Evolutionary conservation across 768 basidiomycete species (phyloP).

Genomic region (Tulasnella sp.): DNA sequence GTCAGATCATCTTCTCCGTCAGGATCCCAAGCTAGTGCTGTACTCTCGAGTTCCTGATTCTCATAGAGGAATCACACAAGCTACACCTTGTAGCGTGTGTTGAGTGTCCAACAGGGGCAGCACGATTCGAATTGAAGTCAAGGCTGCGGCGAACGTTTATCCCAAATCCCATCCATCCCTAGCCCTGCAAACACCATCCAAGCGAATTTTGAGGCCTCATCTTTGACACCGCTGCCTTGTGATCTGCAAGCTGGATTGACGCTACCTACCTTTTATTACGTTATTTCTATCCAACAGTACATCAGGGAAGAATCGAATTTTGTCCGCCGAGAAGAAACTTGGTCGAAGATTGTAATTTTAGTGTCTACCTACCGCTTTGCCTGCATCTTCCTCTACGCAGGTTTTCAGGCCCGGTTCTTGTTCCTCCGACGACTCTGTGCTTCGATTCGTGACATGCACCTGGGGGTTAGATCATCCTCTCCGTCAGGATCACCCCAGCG

Average conservation of each 20-base stretch:
- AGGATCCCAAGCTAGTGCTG: too few relatives aligned
- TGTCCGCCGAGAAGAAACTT: neutral
- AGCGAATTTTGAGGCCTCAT: too few relatives aligned
- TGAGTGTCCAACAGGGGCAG: too few relatives aligned
- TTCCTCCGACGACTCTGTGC: neutral
- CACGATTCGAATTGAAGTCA: too few relatives aligned
- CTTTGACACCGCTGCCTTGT: too few relatives aligned
- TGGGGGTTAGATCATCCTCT: neutral
- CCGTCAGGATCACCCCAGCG: neutral
- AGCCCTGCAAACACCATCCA: too few relatives aligned
- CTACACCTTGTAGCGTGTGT: too few relatives aligned
- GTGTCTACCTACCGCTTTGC: neutral
- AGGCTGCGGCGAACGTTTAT: too few relatives aligned
- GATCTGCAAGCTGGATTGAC: constrained; percentile 2
- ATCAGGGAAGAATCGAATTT: neutral
- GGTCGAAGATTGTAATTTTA: neutral
- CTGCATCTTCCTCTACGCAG: neutral
- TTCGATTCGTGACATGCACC: constrained; percentile 16
- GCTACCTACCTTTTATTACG: neutral
- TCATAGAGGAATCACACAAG: too few relatives aligned
- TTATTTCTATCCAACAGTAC: neutral
- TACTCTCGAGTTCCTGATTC: too few relatives aligned
- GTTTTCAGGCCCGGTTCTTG: neutral
- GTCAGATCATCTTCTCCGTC: neutral
- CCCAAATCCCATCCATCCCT: too few relatives aligned